Evolutionary conservation across 2,329 filamentous ascomycete species (phyloP).

Genomic region (Blumeriella jaapii): DNA sequence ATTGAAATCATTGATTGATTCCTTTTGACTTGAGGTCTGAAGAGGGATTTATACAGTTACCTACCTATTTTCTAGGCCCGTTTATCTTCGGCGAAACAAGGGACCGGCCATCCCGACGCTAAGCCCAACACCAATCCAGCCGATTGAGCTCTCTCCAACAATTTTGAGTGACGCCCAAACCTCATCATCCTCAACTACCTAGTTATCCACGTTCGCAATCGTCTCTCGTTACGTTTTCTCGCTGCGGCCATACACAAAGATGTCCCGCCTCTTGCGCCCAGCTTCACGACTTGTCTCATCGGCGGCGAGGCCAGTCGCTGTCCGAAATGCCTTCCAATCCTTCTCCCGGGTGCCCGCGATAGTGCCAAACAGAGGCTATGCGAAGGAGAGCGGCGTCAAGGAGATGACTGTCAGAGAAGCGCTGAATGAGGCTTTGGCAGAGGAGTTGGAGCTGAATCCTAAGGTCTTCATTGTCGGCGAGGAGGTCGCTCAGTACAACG

Average conservation of each 20-base stretch:
- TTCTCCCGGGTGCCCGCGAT: slow-evolving; percentile 25
- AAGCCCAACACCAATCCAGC: too few species aligned
- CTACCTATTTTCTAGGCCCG: too few species aligned
- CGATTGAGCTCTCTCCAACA: neutral
- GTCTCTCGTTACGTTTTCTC: slow-evolving; percentile 9
- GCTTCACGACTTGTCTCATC: slow-evolving; percentile 50
- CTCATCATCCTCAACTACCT: slow-evolving; percentile 9
- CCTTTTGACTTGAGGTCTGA: too few species aligned
- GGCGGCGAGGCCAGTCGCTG: slow-evolving; percentile 32
- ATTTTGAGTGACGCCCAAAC: slow-evolving; percentile 2
- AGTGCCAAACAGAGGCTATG: slow-evolving; percentile 26
- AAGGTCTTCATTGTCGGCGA: slow-evolving; percentile 96
- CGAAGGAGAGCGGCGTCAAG: slow-evolving; percentile 48
- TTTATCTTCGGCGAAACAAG: neutral
- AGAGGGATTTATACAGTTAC: too few species aligned
- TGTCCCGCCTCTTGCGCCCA: slow-evolving; percentile 50
- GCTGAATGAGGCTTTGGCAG: slow-evolving; percentile 92
- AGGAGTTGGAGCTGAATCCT: slow-evolving; percentile 87
- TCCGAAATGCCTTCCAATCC: slow-evolving; percentile 41
- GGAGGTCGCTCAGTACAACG: slow-evolving; percentile 99
- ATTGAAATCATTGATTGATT: too few species aligned
- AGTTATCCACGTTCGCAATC: too few species aligned
- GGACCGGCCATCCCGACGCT: too few species aligned
- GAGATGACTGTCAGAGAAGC: slow-evolving; percentile 96
- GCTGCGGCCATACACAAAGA: slow-evolving; percentile 20